phyloP scores from a whole-genome alignment of 106 monocot species.

The Platanthera zijinensis region DNA sequence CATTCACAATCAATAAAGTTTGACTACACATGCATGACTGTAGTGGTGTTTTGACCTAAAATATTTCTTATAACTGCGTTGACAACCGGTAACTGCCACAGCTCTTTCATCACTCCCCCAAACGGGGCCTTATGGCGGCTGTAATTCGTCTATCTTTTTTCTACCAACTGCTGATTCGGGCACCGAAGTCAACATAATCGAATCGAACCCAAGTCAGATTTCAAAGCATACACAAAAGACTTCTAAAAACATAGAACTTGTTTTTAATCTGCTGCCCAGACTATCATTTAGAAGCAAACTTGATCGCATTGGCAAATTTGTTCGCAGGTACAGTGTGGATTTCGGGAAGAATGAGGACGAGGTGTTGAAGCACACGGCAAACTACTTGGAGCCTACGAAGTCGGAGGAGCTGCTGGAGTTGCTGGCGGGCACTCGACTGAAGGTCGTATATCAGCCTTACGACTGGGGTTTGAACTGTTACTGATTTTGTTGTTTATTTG shows the following conservation, averaged over 20 bases:
- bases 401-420: constrained; percentile 65
- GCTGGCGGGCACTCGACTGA: constrained; percentile 60
- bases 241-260: not conserved
- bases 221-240: too few species aligned
- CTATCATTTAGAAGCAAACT: not conserved
- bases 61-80: too few species aligned
- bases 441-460: constrained; percentile 71
- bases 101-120: too few species aligned
- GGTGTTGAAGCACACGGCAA: constrained; percentile 80
- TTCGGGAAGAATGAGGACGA: constrained; percentile 82
- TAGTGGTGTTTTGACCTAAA: too few species aligned
- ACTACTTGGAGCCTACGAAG: constrained; percentile 69
- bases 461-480: constrained; percentile 72
- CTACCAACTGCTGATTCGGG: too few species aligned
- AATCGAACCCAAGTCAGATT: too few species aligned
- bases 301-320: not conserved
- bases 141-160: too few species aligned
- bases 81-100: too few species aligned
- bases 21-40: too few species aligned
- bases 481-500: not conserved
- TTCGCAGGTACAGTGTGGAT: constrained; percentile 69
- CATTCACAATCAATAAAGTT: too few species aligned
- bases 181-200: too few species aligned
- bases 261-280: not conserved
- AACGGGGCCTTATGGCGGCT: too few species aligned